Evolutionary conservation across 2,329 filamentous ascomycete species (phyloP).

Genomic region (Bipolaris cookei): DNA sequence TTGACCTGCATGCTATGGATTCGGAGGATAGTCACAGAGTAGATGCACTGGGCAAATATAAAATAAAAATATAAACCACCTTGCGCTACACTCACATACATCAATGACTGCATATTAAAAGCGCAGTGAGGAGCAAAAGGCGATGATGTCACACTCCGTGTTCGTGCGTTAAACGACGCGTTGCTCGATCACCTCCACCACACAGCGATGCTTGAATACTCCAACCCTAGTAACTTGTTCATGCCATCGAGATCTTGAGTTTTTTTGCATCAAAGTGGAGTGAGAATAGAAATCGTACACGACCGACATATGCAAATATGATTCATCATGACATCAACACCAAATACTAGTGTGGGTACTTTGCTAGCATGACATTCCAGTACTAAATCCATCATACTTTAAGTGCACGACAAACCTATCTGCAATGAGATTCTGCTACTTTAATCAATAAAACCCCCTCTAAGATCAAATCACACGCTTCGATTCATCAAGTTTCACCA

Average conservation of each 20-base stretch:
- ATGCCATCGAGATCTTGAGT: background rate
- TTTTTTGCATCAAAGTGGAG: background rate
- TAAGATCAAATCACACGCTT: too few relatives aligned
- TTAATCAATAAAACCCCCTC: background rate
- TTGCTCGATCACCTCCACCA: background rate
- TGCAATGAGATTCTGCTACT: background rate
- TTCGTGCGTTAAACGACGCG: conserved; percentile 9
- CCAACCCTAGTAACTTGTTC: background rate
- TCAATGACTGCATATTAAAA: background rate
- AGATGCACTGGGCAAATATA: too few relatives aligned
- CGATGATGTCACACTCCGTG: conserved; percentile 15
- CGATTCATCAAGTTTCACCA: background rate
- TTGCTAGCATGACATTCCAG: conserved; percentile 11
- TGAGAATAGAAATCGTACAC: background rate
- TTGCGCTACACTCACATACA: background rate
- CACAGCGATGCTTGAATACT: background rate
- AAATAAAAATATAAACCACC: background rate
- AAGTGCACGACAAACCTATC: background rate
- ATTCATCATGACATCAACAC: conserved; percentile 20
- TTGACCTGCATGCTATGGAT: too few relatives aligned
- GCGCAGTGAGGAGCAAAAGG: too few relatives aligned
- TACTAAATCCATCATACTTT: background rate
- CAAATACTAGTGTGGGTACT: conserved; percentile 10
- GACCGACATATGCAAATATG: conserved; percentile 7
- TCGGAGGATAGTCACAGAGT: background rate